A percentile compares a stretch with the other conserved stretches of the same genome.
phyloP scores from a whole-genome alignment of 2,329 filamentous ascomycete genomes.

The Aspergillus sp. region DNA sequence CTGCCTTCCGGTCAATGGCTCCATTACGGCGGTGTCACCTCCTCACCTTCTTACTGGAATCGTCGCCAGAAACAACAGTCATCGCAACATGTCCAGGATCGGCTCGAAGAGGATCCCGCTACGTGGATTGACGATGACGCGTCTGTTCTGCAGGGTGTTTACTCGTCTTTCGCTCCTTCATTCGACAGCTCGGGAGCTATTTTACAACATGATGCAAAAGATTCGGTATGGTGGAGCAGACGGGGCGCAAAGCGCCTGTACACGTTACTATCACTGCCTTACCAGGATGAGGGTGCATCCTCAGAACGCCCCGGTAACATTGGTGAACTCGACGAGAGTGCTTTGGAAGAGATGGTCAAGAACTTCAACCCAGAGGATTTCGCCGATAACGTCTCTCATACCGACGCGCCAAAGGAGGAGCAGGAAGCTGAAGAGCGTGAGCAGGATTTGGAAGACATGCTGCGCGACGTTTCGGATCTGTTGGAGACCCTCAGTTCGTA shows the following conservation, averaged over 20 bases:
- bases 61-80: conserved; percentile 34
- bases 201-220: conserved; percentile 41
- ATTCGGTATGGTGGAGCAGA: conserved; percentile 47
- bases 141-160: conserved; percentile 41
- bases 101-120: conserved; percentile 25
- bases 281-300: conserved; percentile 18
- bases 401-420: conserved; percentile 16
- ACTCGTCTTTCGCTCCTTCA: conserved; percentile 49
- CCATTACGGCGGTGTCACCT: conserved; percentile 39
- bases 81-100: conserved; percentile 21
- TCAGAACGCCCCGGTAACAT: conserved; percentile 28
- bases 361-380: conserved; percentile 39
- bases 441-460: conserved; percentile 44
- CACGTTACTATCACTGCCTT: conserved; percentile 31
- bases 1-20: conserved; percentile 44
- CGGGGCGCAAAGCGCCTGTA: conserved; percentile 38
- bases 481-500: conserved; percentile 62
- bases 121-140: conserved; percentile 31
- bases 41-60: conserved; percentile 37
- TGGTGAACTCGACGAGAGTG: conserved; percentile 37
- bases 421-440: conserved; percentile 25
- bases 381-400: conserved; percentile 20
- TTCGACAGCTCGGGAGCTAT: conserved; percentile 45
- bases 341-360: conserved; percentile 42
- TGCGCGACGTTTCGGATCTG: conserved; percentile 58